Base-by-base conservation (phyloP, 306 rosid genomes). In the Medicago arabica region DNA sequence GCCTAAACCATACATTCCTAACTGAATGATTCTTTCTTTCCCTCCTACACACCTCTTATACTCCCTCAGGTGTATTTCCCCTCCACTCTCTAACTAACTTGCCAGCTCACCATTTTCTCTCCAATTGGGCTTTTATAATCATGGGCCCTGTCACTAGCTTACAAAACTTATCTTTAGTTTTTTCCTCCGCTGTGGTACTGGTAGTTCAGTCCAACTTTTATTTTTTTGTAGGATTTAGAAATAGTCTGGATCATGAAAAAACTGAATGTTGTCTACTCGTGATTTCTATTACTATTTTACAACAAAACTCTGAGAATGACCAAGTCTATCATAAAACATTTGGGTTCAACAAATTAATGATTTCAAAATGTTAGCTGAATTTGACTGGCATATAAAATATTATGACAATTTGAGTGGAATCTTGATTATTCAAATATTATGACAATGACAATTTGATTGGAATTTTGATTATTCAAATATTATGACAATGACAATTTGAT, bases 231-330 rank as follows among this genome's bases (percentile, higher is more conserved):
- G 49, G 47, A 67, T 78, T 60, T 9, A 19, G n/a, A 80, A 71
- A 55, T 58, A n/a, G 64, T 75, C 72, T 67, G 41, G 23, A 18
- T 65, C 18, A 58, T 65, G 61, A 21, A 41, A 39, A 77, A 83
- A 21, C 13, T 23, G 44, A 66, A 21, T 28, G n/a, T 7, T 25
- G 38, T 43, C 62, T 55, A 61, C 41, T 5, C 9, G 6, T 78
- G 66, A 50, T 72, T 25, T 67, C 31, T 28, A 7, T 69, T 74
- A 23, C 75, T 70, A 64, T 76, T 69, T 53, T 50, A 41, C 6
- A 46, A 53, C 12, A 40, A 19, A 67, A 74, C 62, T 61, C 7
- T 39, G 63, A 6, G 68, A 67, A 70, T 49, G 38, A 49, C 21
- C 2, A 36, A 28, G 57, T 72, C 55, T 5, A 39, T 43, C 57